A percentile compares a stretch with the other conserved stretches of the same genome.
These are phyloP conservation scores for Shiraia bambusicola DNA, from an alignment of 2,329 filamentous ascomycete genomes.

Conservation along the genomic window DNA sequence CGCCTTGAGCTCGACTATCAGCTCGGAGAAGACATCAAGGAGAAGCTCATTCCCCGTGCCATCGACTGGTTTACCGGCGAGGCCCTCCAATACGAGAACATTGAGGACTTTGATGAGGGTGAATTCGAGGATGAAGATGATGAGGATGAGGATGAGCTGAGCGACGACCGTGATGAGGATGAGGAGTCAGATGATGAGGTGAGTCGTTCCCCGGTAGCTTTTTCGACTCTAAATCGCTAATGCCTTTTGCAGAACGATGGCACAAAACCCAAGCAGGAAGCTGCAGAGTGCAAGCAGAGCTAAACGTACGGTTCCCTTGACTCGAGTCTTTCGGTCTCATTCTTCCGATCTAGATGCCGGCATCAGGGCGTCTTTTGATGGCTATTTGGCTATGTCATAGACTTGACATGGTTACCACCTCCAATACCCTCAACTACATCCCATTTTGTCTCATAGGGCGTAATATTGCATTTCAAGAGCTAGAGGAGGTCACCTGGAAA, in stretches of 20 bases:
- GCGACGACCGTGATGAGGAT: slow-evolving; percentile 79
- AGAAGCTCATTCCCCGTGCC: slow-evolving; percentile 97
- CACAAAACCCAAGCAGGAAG: slow-evolving; percentile 49
- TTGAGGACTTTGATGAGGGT: slow-evolving; percentile 80
- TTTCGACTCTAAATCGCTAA: slow-evolving; percentile 13
- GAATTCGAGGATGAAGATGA: slow-evolving; percentile 90
- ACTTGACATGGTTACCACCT: slow-evolving; percentile 10
- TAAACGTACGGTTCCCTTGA: slow-evolving; percentile 31
- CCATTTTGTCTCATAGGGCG: slow-evolving; percentile 25
- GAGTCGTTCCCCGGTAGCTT: slow-evolving; percentile 7
- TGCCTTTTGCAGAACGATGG: slow-evolving; percentile 36
- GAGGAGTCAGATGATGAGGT: slow-evolving; percentile 48
- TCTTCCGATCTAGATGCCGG: slow-evolving; percentile 35
- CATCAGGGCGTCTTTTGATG: slow-evolving; percentile 28
- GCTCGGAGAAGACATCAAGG: slow-evolving; percentile 98
- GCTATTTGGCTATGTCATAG: slow-evolving; percentile 12
- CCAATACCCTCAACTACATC: slow-evolving; percentile 15
- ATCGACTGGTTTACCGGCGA: slow-evolving; percentile 99
- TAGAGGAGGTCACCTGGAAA: slow-evolving; percentile 15
- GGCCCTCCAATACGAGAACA: slow-evolving; percentile 92
- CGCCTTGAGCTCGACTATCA: slow-evolving; percentile 98
- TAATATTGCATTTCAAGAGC: slow-evolving; percentile 34
- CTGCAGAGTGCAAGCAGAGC: slow-evolving; percentile 50
- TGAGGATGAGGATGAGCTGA: slow-evolving; percentile 84
- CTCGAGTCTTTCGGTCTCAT: slow-evolving; percentile 24